These are phyloP conservation scores for Alternaria angustiovoidea DNA, from an alignment of 2,329 filamentous ascomycete genomes.

Conservation along the genomic window DNA sequence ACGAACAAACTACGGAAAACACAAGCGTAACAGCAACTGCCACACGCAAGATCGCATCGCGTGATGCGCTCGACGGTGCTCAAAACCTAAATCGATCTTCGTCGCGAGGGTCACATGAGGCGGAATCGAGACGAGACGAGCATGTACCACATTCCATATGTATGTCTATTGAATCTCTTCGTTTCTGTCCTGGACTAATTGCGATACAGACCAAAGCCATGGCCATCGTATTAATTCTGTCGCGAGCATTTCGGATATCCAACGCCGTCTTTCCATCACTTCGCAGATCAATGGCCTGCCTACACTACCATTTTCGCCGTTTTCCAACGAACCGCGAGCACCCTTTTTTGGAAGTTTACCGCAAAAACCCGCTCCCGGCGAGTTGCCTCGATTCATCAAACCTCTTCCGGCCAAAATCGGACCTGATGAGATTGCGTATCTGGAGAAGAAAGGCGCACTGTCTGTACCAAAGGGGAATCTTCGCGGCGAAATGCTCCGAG, in stretches of 20 bases:
- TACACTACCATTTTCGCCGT: slow-evolving; percentile 48
- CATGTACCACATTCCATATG: slow-evolving; percentile 72
- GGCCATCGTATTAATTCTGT: slow-evolving; percentile 50
- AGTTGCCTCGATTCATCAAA: slow-evolving; percentile 75
- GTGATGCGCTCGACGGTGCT: slow-evolving; percentile 48
- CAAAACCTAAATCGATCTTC: slow-evolving; percentile 41
- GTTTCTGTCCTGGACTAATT: slow-evolving; percentile 26
- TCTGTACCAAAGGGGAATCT: slow-evolving; percentile 74
- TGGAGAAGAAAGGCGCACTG: slow-evolving; percentile 84
- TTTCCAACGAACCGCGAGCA: slow-evolving; percentile 36
- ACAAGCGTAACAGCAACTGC: slow-evolving; percentile 29
- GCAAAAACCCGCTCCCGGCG: slow-evolving; percentile 54
- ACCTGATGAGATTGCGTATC: slow-evolving; percentile 81
- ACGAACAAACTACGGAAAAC: slow-evolving; percentile 42
- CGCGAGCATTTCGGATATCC: slow-evolving; percentile 53
- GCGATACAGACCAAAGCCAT: slow-evolving; percentile 57
- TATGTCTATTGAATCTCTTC: slow-evolving; percentile 52
- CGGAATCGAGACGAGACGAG: slow-evolving; percentile 59
- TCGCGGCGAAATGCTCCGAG: slow-evolving; percentile 81
- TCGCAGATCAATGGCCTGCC: slow-evolving; percentile 46
- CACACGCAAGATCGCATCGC: slow-evolving; percentile 51
- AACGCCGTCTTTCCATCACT: slow-evolving; percentile 55
- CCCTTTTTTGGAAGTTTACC: slow-evolving; percentile 58
- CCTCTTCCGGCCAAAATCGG: slow-evolving; percentile 79
- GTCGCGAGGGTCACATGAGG: slow-evolving; percentile 53